These are phyloP conservation scores for Flagelloscypha sp. DNA, from an alignment of 768 basidiomycete genomes.

Conservation along the genomic window DNA sequence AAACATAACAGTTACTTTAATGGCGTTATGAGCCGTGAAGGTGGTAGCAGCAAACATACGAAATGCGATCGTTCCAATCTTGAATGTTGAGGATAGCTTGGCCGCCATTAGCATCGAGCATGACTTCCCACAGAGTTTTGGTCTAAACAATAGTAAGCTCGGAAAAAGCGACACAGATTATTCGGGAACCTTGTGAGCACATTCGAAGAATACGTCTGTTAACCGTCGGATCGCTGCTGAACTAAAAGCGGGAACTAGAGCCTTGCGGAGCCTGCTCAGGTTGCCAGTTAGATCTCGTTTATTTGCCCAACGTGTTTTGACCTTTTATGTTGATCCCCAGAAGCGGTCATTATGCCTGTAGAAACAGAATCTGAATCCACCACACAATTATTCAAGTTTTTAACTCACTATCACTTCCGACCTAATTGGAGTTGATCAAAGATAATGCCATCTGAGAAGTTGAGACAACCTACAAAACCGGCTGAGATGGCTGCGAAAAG, in stretches of 20 bases:
- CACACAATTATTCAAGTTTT: too few relatives aligned
- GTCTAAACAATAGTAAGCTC: constrained; percentile 20
- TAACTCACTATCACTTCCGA: constrained; percentile 15
- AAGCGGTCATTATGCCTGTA: constrained; percentile 31
- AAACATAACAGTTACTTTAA: too few relatives aligned
- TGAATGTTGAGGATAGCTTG: constrained; percentile 23
- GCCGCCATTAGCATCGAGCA: constrained; percentile 18
- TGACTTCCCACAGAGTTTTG: constrained; percentile 23
- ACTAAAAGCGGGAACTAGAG: constrained; percentile 44
- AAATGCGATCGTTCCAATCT: too few relatives aligned
- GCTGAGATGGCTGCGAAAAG: constrained; percentile 27
- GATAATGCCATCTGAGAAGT: neutral
- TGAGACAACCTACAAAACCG: constrained; percentile 26
- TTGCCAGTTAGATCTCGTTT: neutral
- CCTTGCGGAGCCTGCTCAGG: constrained; percentile 35
- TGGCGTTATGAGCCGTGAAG: too few relatives aligned
- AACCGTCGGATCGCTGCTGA: constrained; percentile 40
- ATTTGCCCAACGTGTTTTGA: constrained; percentile 11
- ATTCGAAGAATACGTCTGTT: constrained; percentile 41
- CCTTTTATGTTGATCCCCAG: constrained; percentile 40
- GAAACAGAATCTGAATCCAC: too few relatives aligned
- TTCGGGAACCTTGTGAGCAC: constrained; percentile 40
- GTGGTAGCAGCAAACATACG: too few relatives aligned
- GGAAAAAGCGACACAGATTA: neutral
- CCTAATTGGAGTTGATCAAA: constrained; percentile 14